These are phyloP conservation scores for Saccharomycopsis capsularis DNA, from an alignment of 805 yeast genomes.

Conservation along the genomic window DNA sequence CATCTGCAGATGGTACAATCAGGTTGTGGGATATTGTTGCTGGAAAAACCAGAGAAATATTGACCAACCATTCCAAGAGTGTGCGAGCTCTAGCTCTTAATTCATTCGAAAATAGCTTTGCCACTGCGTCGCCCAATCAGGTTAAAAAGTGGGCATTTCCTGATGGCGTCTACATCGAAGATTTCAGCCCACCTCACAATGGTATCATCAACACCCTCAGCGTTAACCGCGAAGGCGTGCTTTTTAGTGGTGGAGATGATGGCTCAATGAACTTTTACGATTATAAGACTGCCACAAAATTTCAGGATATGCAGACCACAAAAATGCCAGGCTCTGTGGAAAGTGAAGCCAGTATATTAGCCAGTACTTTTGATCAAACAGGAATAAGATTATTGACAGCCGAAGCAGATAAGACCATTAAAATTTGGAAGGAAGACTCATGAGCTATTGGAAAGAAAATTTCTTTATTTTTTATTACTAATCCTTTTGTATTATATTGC, in stretches of 20 bases:
- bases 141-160: constrained; percentile 74
- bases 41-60: constrained; percentile 59
- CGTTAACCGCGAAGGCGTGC: constrained; percentile 53
- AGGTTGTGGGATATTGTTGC: constrained; percentile 83
- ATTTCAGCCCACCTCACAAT: constrained; percentile 38
- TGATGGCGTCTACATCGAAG: constrained; percentile 63
- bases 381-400: constrained; percentile 81
- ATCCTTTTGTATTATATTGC: too few species aligned
- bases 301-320: constrained; percentile 47
- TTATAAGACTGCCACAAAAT: constrained; percentile 60
- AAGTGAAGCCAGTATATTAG: constrained; percentile 59
- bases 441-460: too few species aligned
- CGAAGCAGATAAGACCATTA: constrained; percentile 83
- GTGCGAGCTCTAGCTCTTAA: constrained; percentile 68
- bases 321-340: constrained; percentile 66
- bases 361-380: constrained; percentile 69
- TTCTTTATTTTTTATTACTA: too few species aligned
- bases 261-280: constrained; percentile 76
- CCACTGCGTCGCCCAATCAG: constrained; percentile 75
- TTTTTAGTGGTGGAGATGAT: constrained; percentile 80
- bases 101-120: constrained; percentile 65
- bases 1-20: constrained; percentile 79
- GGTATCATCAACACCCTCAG: constrained; percentile 63
- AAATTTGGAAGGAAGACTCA: constrained; percentile 54
- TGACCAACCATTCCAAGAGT: constrained; percentile 82